A percentile compares a stretch with the other conserved stretches of the same genome.
These are phyloP conservation scores for Nicotiana rustica DNA, from an alignment of 305 asterid genomes.

Conservation along the genomic window DNA sequence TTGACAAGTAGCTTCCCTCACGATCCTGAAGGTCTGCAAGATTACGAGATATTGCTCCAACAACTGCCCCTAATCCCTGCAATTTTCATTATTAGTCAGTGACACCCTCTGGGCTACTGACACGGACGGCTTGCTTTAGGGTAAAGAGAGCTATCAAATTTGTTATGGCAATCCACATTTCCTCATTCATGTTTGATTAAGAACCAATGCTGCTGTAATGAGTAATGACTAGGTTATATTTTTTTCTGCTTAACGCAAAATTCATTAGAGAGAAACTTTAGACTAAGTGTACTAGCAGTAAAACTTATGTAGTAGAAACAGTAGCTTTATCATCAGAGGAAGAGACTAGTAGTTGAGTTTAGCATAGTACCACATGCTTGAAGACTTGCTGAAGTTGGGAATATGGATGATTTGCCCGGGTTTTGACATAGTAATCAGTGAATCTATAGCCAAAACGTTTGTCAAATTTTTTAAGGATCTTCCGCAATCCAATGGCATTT, in stretches of 20 bases:
- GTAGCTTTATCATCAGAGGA: neutral
- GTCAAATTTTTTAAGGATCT: constrained; percentile 95
- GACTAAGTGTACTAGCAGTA: constrained; percentile 13
- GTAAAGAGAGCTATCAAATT: neutral
- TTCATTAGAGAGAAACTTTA: neutral
- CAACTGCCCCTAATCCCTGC: constrained; percentile 98
- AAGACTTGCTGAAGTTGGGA: constrained; percentile 98
- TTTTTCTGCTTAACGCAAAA: neutral
- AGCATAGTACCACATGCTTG: constrained; percentile 91
- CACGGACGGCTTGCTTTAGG: neutral
- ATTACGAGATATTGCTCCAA: constrained; percentile 97
- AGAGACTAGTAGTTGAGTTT: constrained; percentile 32
- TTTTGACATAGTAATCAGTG: constrained; percentile 91
- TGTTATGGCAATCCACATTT: constrained; percentile 17
- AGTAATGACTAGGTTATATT: neutral
- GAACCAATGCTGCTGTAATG: neutral
- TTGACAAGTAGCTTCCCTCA: constrained; percentile 93
- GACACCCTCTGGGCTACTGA: neutral
- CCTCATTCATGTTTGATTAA: neutral
- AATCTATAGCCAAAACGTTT: constrained; percentile 88
- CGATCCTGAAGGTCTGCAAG: constrained; percentile 96
- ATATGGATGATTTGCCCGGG: constrained; percentile 96
- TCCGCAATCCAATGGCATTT: constrained; percentile 93
- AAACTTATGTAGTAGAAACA: neutral
- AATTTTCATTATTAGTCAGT: constrained; percentile 23